phyloP scores from a whole-genome alignment of 164 flowering plant species.

The Stephania japonica region DNA sequence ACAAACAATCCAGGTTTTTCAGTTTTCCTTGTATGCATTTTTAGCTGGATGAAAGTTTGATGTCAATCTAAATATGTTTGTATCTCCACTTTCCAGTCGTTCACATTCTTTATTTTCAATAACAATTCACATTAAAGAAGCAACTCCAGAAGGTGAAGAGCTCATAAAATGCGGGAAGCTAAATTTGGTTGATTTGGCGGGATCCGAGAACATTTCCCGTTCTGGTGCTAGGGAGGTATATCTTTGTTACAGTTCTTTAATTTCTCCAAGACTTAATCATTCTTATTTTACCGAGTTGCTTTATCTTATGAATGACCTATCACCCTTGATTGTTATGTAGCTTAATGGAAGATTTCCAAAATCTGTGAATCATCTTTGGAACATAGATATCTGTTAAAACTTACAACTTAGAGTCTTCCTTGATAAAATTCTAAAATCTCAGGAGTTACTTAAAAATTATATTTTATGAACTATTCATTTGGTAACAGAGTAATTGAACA shows the following conservation, averaged over 20 bases:
- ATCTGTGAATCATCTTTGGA: not conserved
- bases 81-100: constrained; percentile 62
- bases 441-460: too few species aligned
- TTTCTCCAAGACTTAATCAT: not conserved
- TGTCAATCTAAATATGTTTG: not conserved
- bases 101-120: constrained; percentile 94
- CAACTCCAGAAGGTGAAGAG: constrained; percentile 97
- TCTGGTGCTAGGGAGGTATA: constrained; percentile 98
- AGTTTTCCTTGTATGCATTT: not conserved
- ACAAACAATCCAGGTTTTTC: constrained; percentile 84
- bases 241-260: not conserved
- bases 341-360: not conserved
- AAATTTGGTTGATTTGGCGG: constrained; percentile 95
- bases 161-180: constrained; percentile 96
- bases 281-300: not conserved
- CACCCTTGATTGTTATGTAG: not conserved
- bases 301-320: not conserved
- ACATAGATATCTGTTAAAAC: not conserved
- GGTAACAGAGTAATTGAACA: too few species aligned
- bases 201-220: constrained; percentile 96
- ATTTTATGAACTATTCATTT: too few species aligned
- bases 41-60: not conserved
- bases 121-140: constrained; percentile 93
- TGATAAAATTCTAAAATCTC: too few species aligned
- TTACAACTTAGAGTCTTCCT: not conserved